Percentiles rank a stretch among this genome's conserved stretches.
Evolutionary conservation across 2,329 filamentous ascomycete genomes (phyloP).

Genomic region (Sclerotinia minor): DNA sequence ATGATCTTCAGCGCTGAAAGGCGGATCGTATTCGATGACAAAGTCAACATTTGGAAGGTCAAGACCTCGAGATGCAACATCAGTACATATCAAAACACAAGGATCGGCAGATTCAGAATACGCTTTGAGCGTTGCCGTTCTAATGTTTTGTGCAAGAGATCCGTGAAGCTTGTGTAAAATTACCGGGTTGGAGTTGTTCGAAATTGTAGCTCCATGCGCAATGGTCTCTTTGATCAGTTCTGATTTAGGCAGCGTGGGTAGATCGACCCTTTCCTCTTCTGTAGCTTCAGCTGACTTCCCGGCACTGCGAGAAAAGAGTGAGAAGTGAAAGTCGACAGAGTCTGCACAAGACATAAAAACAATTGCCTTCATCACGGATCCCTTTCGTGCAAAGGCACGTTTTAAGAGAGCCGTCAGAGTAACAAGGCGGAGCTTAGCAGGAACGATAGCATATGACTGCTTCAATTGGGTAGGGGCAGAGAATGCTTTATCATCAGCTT

Average conservation of each 20-base stretch:
- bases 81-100: conserved; percentile 85
- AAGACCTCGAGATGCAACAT: conserved; percentile 92
- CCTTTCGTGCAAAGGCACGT: conserved; percentile 81
- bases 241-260: conserved; percentile 36
- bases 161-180: conserved; percentile 85
- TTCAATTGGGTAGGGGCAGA: conserved; percentile 89
- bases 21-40: conserved; percentile 93
- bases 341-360: conserved; percentile 97
- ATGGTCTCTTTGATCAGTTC: conserved; percentile 58
- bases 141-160: conserved; percentile 81
- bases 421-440: conserved; percentile 87
- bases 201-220: conserved; percentile 69
- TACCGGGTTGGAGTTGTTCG: conserved; percentile 74
- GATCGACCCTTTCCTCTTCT: conserved; percentile 40
- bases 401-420: conserved; percentile 83
- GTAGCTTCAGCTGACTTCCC: conserved; percentile 42
- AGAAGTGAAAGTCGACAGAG: conserved; percentile 94
- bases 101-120: conserved; percentile 75
- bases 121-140: conserved; percentile 79
- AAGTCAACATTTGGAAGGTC: conserved; percentile 94
- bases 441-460: conserved; percentile 84
- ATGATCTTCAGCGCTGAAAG: conserved; percentile 91
- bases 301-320: conserved; percentile 60
- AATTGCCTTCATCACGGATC: conserved; percentile 94
- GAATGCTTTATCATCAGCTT: conserved; percentile 57